Evolutionary conservation across 2,329 filamentous ascomycete species (phyloP).

Genomic region (Stemphylium vesicarium): DNA sequence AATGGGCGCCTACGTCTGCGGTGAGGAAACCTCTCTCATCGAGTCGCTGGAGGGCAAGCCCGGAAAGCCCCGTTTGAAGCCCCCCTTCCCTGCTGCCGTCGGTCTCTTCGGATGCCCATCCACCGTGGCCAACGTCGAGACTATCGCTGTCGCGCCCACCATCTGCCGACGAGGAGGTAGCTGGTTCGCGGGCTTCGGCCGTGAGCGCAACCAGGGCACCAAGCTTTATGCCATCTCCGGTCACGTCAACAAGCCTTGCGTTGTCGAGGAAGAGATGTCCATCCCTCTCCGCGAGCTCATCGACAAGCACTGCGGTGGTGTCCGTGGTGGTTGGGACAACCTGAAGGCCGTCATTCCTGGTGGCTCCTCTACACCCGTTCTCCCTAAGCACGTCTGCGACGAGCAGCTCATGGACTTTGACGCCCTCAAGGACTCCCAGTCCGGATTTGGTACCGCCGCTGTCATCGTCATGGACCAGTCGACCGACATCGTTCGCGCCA

Average conservation of each 20-base stretch:
- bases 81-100: slow-evolving; percentile 95
- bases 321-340: slow-evolving; percentile 97
- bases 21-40: slow-evolving; percentile 97
- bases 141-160: slow-evolving; percentile 90
- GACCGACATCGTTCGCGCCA: slow-evolving; percentile 92
- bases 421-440: slow-evolving; percentile 95
- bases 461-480: slow-evolving; percentile 99
- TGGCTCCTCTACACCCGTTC: slow-evolving; percentile 93
- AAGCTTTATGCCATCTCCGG: slow-evolving; percentile 99
- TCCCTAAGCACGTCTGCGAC: slow-evolving; percentile 89
- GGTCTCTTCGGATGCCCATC: slow-evolving; percentile 98
- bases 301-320: slow-evolving; percentile 97
- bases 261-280: slow-evolving; percentile 99
- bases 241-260: slow-evolving; percentile 97
- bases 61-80: slow-evolving; percentile 97
- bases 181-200: slow-evolving; percentile 95
- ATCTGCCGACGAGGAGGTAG: slow-evolving; percentile 89
- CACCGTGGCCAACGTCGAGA: slow-evolving; percentile 98
- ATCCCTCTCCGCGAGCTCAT: slow-evolving; percentile 96
- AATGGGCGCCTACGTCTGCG: slow-evolving; percentile 96
- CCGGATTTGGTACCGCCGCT: slow-evolving; percentile 93
- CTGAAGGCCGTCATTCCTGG: slow-evolving; percentile 93
- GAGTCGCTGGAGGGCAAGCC: slow-evolving; percentile 98
- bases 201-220: slow-evolving; percentile 94
- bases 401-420: slow-evolving; percentile 99